phyloP scores from a whole-genome alignment of 352 stramenopile genomes.

The Thalassiosira livingstoniorum region DNA sequence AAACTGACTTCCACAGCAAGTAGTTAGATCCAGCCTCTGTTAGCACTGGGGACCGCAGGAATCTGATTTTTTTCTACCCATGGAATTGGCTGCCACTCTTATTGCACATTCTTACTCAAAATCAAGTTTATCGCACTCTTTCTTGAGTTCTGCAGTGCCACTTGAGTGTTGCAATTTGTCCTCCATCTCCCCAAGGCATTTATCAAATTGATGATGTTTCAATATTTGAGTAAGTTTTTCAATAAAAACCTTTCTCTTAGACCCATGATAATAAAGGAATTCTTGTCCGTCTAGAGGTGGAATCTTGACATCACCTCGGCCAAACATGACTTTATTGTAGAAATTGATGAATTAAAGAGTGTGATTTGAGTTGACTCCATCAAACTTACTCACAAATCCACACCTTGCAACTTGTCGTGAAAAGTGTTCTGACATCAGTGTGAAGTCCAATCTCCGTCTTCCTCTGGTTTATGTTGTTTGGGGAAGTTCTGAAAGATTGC shows the following conservation, averaged over 20 bases:
- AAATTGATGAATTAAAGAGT: conserved; percentile 6
- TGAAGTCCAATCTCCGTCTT: conserved; percentile 7
- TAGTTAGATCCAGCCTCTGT: not conserved
- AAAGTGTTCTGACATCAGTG: not conserved
- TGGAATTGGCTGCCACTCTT: not conserved
- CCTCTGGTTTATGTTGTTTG: not conserved
- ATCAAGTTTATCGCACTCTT: conserved; percentile 4
- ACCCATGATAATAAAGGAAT: not conserved
- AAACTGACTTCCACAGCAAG: not conserved
- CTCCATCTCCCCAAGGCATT: not conserved
- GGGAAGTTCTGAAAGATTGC: not conserved
- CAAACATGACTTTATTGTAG: conserved; percentile 1
- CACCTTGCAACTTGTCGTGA: not conserved
- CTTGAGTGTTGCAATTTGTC: not conserved
- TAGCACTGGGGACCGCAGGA: not conserved
- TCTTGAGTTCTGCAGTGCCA: not conserved
- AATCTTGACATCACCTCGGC: not conserved
- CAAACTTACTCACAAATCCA: conserved; percentile 10
- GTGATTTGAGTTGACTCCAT: too few species aligned
- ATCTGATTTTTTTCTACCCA: conserved; percentile 1
- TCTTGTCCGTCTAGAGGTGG: not conserved
- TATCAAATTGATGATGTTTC: not conserved
- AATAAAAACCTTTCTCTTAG: not conserved
- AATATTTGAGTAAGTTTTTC: conserved; percentile 4
- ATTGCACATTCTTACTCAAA: conserved; percentile 3